Base-by-base conservation (phyloP, 2,329 filamentous ascomycete species). In the Gaeumannomyces sp. region DNA sequence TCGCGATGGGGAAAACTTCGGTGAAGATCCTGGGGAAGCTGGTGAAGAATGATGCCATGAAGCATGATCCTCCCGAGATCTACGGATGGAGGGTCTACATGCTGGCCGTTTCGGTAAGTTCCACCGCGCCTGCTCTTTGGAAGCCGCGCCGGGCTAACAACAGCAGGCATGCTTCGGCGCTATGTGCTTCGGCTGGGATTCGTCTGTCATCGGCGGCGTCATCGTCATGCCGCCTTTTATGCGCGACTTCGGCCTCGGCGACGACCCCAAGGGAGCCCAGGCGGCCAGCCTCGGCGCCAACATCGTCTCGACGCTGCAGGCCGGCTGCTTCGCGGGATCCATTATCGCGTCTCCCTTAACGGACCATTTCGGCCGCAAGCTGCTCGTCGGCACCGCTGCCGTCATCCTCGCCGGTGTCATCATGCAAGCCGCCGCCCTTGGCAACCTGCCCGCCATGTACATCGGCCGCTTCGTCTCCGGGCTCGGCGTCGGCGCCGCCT, bases 61-160 rank as follows among this genome's bases (percentile, higher is more conserved):
- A 80, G 72, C 76, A 78, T 59, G 88, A 90, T 70, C 88, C 88
- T 19, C 81, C 82, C 10, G 85, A 90, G 73, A 85, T 90, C 64
- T 90, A 90, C 76, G 87, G 86, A 70, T 89, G 87, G 86, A 82
- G 87, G 63, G 85, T 88, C 4, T 88, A 87, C 67, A 78, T 83
- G 62, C 76, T 90, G 66, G 86, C 87, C 25, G 84, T 81, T 65
- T 88, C 86, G 31, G 68, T 69, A 64, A 38, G 67, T 67, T n/a
- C 25, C 2, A 16, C 11, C 4, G 16, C 38, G 38, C 2, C 25
- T 19, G 27, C 61, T 14, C 10, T 14, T 38, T 29, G 29, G 8
- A 2, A 3, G 8, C 10, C 29, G 8, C 29, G 4, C 27, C 1
- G 7, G n/a, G 57, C 28, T 28, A 29, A 59, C 28, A n/a, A 27